Evolutionary conservation across 164 flowering plant genomes (phyloP).

Genomic region (Vitis amurensis): DNA sequence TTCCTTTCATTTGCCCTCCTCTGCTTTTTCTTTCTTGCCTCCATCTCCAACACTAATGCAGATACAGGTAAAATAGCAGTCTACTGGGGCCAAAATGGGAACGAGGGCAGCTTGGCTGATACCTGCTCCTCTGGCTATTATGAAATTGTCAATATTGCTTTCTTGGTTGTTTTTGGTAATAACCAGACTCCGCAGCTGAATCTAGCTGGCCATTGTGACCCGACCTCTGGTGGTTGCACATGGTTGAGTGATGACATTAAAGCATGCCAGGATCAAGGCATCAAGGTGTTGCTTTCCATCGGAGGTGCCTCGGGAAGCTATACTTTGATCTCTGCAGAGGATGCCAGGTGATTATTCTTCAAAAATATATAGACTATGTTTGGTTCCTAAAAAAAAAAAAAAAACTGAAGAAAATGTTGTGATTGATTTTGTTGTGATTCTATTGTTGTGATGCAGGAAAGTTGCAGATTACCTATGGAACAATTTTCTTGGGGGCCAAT

Average conservation of each 20-base stretch:
- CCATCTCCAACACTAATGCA: no score
- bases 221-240: no score
- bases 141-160: conserved; percentile 19
- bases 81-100: conserved; percentile 29
- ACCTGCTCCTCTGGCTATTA: conserved; percentile 19
- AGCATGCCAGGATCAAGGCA: conserved; percentile 20
- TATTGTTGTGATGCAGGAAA: no score
- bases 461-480: no score
- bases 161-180: conserved; percentile 15
- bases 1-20: no score
- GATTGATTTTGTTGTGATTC: no score
- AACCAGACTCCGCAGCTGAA: conserved; percentile 9
- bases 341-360: conserved; percentile 10
- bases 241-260: conserved; percentile 4
- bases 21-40: not conserved
- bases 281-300: conserved; percentile 31
- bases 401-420: no score
- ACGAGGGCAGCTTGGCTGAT: conserved; percentile 18
- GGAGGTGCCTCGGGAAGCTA: conserved; percentile 17
- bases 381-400: no score
- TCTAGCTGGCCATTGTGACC: not conserved
- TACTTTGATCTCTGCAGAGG: conserved; percentile 13
- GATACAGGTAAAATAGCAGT: not conserved
- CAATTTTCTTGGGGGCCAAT: no score
- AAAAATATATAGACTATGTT: no score